These are phyloP conservation scores for Diaporthe helianthi DNA, from an alignment of 2,329 filamentous ascomycete genomes.

Conservation along the genomic window DNA sequence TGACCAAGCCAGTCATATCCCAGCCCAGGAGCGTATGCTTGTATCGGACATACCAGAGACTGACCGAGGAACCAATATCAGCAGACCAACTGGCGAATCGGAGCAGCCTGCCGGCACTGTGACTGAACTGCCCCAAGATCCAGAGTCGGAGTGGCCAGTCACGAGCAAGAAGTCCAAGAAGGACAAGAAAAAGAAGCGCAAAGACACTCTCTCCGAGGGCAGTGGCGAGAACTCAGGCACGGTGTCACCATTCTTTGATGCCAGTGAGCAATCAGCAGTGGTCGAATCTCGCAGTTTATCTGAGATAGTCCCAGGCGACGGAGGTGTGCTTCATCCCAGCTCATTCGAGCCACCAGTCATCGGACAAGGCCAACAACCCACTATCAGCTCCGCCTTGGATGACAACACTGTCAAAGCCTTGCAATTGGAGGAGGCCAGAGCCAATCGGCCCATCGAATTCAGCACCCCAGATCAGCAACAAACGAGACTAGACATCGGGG, in stretches of 20 bases:
- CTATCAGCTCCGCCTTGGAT: not conserved
- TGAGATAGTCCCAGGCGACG: not conserved
- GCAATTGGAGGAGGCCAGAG: not conserved
- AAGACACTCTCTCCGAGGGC: conserved; percentile 21
- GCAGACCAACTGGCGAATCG: not conserved
- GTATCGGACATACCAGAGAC: not conserved
- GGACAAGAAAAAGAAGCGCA: conserved; percentile 38
- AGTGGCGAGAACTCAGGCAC: conserved; percentile 15
- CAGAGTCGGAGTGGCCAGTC: conserved; percentile 35
- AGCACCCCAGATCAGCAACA: not conserved
- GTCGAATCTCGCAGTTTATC: not conserved
- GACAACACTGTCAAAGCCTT: not conserved
- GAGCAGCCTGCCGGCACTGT: not conserved
- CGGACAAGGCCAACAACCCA: not conserved
- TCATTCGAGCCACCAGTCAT: not conserved
- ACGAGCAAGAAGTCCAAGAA: conserved; percentile 47
- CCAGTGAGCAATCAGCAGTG: not conserved
- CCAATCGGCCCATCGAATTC: not conserved
- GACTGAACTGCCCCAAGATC: conserved; percentile 33
- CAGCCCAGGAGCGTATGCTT: not conserved
- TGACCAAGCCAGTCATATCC: not conserved
- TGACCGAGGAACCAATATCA: not conserved
- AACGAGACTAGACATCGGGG: not conserved
- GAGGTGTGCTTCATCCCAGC: not conserved
- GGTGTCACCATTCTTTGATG: conserved; percentile 13